Percentiles rank a stretch among this genome's conserved stretches.
phyloP scores from a whole-genome alignment of 495 filamentous ascomycete genomes.

The Trichocladium antarcticum region DNA sequence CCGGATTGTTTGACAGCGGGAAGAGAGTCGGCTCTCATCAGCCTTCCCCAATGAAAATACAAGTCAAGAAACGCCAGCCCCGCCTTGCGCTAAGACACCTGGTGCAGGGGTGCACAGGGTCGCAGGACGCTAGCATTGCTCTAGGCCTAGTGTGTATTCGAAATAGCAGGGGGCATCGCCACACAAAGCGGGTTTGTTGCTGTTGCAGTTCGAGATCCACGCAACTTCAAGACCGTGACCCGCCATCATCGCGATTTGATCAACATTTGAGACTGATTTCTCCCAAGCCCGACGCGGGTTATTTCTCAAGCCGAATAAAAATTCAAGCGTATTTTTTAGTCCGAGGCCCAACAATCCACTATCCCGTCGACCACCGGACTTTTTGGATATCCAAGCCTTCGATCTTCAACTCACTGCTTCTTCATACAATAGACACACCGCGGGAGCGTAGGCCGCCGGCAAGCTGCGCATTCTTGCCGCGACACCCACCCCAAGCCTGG shows the following conservation, averaged over 20 bases:
- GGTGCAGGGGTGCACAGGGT: background rate
- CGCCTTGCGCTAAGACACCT: background rate
- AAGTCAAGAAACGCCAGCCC: background rate
- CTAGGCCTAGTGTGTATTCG: background rate
- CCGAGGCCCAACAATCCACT: too few species aligned
- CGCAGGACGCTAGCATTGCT: background rate
- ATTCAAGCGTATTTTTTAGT: too few species aligned
- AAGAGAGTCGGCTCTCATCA: slow-evolving; percentile 4
- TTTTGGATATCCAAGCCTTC: too few species aligned
- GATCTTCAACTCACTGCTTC: too few species aligned
- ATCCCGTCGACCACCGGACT: too few species aligned
- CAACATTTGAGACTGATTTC: background rate
- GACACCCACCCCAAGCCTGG: background rate
- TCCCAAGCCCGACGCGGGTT: background rate
- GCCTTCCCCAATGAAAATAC: slow-evolving; percentile 1
- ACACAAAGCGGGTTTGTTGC: slow-evolving; percentile 1
- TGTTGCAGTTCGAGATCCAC: slow-evolving; percentile 7
- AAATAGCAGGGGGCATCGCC: background rate
- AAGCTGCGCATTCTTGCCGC: background rate
- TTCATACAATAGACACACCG: too few species aligned
- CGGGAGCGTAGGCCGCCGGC: too few species aligned
- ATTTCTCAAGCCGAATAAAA: too few species aligned
- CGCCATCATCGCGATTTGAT: background rate
- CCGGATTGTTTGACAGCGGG: background rate
- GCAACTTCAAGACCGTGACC: background rate